Conservation (phyloP, 169 alveolate species). For the Eimeria necatrix region DNA sequence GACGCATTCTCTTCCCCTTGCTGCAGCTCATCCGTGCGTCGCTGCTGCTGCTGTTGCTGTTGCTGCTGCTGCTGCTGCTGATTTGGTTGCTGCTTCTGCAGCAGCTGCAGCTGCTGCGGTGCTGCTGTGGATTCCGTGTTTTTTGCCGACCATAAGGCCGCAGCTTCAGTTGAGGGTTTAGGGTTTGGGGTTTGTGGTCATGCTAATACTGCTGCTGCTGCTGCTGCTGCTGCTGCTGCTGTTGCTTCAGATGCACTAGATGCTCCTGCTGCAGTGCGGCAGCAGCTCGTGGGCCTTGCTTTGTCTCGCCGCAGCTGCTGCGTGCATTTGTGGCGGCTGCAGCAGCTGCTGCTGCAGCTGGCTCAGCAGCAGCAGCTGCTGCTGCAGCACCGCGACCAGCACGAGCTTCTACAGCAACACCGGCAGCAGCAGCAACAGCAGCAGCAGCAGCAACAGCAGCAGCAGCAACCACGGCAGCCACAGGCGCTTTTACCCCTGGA, state of each 20-base stretch:
- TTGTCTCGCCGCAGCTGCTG: conserved; percentile 16
- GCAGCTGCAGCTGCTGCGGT: background rate
- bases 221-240: background rate
- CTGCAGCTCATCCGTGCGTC: conserved; percentile 12
- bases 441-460: background rate
- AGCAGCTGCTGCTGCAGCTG: conserved; percentile 3
- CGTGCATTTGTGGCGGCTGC: conserved; percentile 1
- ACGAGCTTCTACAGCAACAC: background rate
- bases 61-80: conserved; percentile 8
- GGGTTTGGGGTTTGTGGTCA: too few relatives aligned
- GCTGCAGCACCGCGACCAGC: conserved; percentile 16
- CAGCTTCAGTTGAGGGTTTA: background rate
- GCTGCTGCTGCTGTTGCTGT: background rate
- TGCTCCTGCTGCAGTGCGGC: conserved; percentile 35
- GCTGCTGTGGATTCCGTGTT: background rate
- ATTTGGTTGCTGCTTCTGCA: background rate
- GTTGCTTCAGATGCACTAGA: background rate
- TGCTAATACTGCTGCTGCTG: background rate
- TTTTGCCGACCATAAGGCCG: too few relatives aligned
- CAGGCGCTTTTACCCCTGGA: background rate
- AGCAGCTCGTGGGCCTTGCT: conserved; percentile 6
- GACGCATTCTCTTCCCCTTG: conserved; percentile 16
- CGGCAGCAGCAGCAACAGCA: background rate
- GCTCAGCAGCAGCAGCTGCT: background rate
- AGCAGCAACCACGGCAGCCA: background rate